Percentiles rank a stretch among this genome's conserved stretches.
phyloP scores from a whole-genome alignment of 2,329 filamentous ascomycete genomes.

The Tolypocladium guangdongense region DNA sequence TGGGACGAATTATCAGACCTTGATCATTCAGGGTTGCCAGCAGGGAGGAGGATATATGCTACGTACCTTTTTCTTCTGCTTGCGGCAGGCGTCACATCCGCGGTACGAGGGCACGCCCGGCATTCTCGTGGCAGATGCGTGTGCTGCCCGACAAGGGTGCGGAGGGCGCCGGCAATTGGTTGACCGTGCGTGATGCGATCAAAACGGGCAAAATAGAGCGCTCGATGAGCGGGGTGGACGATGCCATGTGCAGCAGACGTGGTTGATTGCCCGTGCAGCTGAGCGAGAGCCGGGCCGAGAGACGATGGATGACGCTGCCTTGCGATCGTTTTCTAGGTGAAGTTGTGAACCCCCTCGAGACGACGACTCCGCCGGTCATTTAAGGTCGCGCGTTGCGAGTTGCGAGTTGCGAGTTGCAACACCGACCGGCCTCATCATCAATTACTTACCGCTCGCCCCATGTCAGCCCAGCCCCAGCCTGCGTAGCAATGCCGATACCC shows the following conservation, averaged over 20 bases:
- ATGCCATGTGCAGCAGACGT: no score
- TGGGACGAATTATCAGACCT: constrained; percentile 9
- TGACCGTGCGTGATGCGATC: neutral
- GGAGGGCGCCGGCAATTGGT: neutral
- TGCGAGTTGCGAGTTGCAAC: neutral
- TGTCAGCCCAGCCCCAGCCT: neutral
- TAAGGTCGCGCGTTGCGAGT: neutral
- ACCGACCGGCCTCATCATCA: neutral
- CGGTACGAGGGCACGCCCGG: constrained; percentile 39
- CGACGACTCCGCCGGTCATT: no score
- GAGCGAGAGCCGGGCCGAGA: neutral
- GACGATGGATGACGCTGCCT: no score
- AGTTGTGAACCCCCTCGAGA: no score
- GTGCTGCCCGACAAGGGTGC: neutral
- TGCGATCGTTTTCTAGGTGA: no score
- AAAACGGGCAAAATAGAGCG: no score
- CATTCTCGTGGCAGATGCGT: constrained; percentile 21
- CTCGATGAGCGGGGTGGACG: no score
- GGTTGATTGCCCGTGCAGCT: no score
- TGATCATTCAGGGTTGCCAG: neutral
- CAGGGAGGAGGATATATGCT: neutral
- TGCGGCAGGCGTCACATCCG: constrained; percentile 39
- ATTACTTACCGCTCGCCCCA: no score
- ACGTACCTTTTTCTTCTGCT: constrained; percentile 41
- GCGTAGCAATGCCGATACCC: no score